These are phyloP conservation scores for Drechslerella dactyloides DNA, from an alignment of 2,329 filamentous ascomycete genomes.

Conservation along the genomic window DNA sequence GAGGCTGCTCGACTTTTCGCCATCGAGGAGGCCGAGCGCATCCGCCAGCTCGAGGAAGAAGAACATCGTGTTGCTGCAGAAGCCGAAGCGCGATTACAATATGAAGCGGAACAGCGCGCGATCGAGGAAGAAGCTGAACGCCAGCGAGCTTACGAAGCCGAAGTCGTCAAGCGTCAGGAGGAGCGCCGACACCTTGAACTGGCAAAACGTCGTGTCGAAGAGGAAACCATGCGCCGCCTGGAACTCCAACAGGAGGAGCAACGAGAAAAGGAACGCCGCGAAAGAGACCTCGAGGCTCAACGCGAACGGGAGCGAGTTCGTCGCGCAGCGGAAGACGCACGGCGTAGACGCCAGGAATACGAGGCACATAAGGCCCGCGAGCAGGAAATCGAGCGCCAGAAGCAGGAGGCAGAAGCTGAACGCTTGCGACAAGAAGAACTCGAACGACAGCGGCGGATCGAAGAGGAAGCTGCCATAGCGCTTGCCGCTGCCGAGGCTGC, in stretches of 20 bases:
- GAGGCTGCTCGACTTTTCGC: constrained; percentile 35
- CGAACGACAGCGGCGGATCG: constrained; percentile 24
- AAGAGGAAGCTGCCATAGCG: constrained; percentile 36
- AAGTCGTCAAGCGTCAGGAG: constrained; percentile 30
- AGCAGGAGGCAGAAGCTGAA: constrained; percentile 40
- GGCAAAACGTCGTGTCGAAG: constrained; percentile 44
- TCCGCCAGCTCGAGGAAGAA: constrained; percentile 34
- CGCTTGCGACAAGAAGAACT: constrained; percentile 28
- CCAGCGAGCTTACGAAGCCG: constrained; percentile 21
- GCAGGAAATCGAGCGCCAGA: constrained; percentile 47
- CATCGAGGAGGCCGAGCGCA: constrained; percentile 43
- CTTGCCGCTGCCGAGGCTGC: constrained; percentile 42
- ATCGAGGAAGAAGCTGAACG: constrained; percentile 25
- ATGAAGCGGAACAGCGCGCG: constrained; percentile 36
- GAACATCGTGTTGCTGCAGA: constrained; percentile 32
- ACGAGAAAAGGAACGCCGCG: constrained; percentile 38
- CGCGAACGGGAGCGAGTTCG: constrained; percentile 43
- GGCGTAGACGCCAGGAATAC: constrained; percentile 36
- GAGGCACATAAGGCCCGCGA: constrained; percentile 41
- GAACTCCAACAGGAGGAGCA: constrained; percentile 47
- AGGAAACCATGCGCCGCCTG: constrained; percentile 46
- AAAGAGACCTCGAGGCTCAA: constrained; percentile 44
- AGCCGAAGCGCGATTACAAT: constrained; percentile 29
- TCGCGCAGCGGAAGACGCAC: constrained; percentile 32
- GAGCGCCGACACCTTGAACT: constrained; percentile 46